Base-by-base conservation (phyloP, 2,329 filamentous ascomycete species). In the Capronia coronata region DNA sequence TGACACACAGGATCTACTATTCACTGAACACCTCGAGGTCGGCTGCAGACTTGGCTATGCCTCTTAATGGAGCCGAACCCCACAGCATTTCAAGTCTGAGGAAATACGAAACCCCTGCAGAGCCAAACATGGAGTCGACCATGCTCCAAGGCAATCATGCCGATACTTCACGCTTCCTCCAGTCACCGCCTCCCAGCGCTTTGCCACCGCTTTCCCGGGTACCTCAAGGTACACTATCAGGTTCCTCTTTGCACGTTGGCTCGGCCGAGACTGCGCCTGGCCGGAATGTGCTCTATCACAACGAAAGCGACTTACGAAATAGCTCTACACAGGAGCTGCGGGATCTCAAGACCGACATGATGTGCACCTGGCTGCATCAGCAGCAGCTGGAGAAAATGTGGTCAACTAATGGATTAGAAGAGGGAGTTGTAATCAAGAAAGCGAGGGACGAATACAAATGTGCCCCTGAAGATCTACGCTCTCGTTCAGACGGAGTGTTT, bases 361-460 rank as follows among this genome's bases (percentile, higher is more conserved):
- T 82, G 71, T 79, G 79, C 59, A 80, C 76, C 58, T 83, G 76
- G 73, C 70, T 84, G 2, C 77, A 81, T 61, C 75, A 80, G 51
- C 76, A 80, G 59, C 79, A 83, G 54, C 69, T 79, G 54, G 76
- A 82, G 61, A 69, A 66, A 48, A 63, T 75, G 25, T 79, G 77
- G 76, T 72, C 69, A 2, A 65, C 64, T 19, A 70, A 70, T 45
- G 65, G 63, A 18, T 60, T 67, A 9, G 73, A 75, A 10, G 76
- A 80, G 63, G 78, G 77, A 56, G 74, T 78, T 1, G 67, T 80
- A 2, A 62, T 80, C 46, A 80, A 79, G 64, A 75, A 73, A 59
- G 60, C 65, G 0, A 70, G 72, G 49, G 71, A 70, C n/a, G 63
- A 68, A 21, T 80, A 76, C 57, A 71, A 72, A 1, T 77, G 70